These are phyloP conservation scores for Picocystis sp. DNA, from an alignment of 163 green algal genomes.

Conservation along the genomic window DNA sequence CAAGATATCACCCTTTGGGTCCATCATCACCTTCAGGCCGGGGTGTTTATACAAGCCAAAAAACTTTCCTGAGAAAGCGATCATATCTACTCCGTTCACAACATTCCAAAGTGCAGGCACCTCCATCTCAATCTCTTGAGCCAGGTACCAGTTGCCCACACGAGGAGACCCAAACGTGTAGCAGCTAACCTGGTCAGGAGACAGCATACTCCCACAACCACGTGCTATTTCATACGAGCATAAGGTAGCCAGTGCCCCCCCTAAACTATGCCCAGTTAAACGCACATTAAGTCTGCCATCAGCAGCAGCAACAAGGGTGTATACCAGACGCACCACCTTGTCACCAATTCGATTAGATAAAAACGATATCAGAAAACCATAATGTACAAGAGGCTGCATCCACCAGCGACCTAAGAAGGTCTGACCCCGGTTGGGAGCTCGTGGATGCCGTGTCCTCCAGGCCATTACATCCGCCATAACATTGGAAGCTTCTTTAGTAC, in stretches of 20 bases:
- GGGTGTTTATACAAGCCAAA: constrained; percentile 10
- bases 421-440: too few species aligned
- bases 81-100: constrained; percentile 15
- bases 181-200: constrained; percentile 2
- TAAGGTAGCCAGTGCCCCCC: constrained; percentile 13
- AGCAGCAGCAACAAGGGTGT: too few species aligned
- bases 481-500: too few species aligned
- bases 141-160: constrained; percentile 14
- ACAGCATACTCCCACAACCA: too few species aligned
- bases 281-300: too few species aligned
- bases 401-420: too few species aligned
- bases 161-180: constrained; percentile 15
- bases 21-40: constrained; percentile 12
- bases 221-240: constrained; percentile 12
- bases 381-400: too few species aligned
- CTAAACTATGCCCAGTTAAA: constrained; percentile 11
- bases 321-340: too few species aligned
- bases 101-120: constrained; percentile 17
- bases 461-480: too few species aligned
- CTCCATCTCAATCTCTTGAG: background rate
- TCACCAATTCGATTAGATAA: too few species aligned
- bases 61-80: constrained; percentile 1
- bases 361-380: too few species aligned
- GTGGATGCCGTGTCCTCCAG: too few species aligned
- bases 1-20: constrained; percentile 11